Evolutionary conservation across 2,329 filamentous ascomycete species (phyloP), one percentile per base, ranked within the genome.

Genomic region (Neoarthrinium moseri): DNA sequence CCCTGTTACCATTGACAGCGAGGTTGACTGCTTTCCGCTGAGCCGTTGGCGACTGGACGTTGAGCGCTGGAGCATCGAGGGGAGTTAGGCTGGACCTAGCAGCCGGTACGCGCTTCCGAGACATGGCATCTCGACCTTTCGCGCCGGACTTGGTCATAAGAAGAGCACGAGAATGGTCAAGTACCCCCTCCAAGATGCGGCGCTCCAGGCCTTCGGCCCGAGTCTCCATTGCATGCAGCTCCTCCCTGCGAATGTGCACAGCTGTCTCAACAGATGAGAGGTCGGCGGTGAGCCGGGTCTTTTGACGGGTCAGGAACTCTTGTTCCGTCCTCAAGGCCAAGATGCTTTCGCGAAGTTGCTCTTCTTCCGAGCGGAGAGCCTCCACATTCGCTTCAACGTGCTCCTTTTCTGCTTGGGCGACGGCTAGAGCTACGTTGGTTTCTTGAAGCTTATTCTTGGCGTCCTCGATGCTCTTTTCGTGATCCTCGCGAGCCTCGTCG

Each of bases 151-250:
- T 86, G 54, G 83, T 75, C 73, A 94, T 87, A 47, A 97, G 80
- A n/a, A 96, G 77, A 21, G 92, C 84, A 6, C 92, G 87, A 17
- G 92, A 96, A 64, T 97, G 92, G 57, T 97, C 91, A 71, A 99
- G 95, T 51, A 97, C 89, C 21, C 92, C 91, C 54, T 97, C 92
- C 24, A 99, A 73, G 55, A 99, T 96, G 21, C 94, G 85, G 43
- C 91, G 87, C 70, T 99, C 94, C 20, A 99, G 76, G 4, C 83
- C 81, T 64, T 96, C 91, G 3, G 92, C 94, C 51, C 92, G 87
- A 10, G 80, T 74, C 64, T 97, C 92, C 88, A 99, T 96, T 21
- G 87, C 79, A 36, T 89, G 83, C 48, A 99, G 81, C 69, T 97
- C 94, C 56, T 97, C 92, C 35, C 89, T 87, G 45, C 94, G 87